Conservation (phyloP, 2,329 filamentous ascomycete species). For the Phyllosticta paracitricarpa region DNA sequence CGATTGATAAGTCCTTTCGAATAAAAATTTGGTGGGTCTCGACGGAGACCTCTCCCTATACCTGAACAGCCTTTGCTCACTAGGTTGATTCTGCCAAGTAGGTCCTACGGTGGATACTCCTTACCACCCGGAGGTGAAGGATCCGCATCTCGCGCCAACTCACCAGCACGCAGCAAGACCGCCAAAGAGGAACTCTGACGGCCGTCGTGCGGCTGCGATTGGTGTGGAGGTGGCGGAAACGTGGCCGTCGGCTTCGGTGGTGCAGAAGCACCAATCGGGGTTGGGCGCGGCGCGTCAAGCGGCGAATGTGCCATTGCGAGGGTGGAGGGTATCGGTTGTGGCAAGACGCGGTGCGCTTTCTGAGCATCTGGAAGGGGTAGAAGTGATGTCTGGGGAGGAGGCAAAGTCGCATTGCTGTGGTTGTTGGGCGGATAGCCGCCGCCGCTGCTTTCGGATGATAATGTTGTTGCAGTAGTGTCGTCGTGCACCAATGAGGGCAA, state of each 20-base stretch:
- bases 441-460: constrained; percentile 27
- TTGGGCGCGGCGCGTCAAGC: constrained; percentile 18
- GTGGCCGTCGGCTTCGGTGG: constrained; percentile 8
- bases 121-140: constrained; percentile 9
- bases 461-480: constrained; percentile 16
- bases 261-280: background rate
- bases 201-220: constrained; percentile 16
- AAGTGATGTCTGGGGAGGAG: constrained; percentile 12
- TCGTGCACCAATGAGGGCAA: constrained; percentile 28
- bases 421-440: constrained; percentile 16
- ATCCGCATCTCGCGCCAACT: constrained; percentile 26
- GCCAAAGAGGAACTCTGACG: constrained; percentile 26
- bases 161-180: constrained; percentile 27
- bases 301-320: constrained; percentile 21
- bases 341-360: constrained; percentile 27
- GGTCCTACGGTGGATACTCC: background rate
- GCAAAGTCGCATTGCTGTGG: constrained; percentile 9
- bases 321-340: constrained; percentile 25
- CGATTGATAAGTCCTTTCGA: background rate
- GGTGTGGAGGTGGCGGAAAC: background rate
- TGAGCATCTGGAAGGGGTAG: constrained; percentile 20
- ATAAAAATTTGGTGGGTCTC: background rate
- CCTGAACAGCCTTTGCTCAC: background rate
- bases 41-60: background rate
- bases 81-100: background rate